Evolutionary conservation across 352 stramenopile species (phyloP), one percentile per base, ranked within the genome.

Genomic region (Aphanomyces euteiches): DNA sequence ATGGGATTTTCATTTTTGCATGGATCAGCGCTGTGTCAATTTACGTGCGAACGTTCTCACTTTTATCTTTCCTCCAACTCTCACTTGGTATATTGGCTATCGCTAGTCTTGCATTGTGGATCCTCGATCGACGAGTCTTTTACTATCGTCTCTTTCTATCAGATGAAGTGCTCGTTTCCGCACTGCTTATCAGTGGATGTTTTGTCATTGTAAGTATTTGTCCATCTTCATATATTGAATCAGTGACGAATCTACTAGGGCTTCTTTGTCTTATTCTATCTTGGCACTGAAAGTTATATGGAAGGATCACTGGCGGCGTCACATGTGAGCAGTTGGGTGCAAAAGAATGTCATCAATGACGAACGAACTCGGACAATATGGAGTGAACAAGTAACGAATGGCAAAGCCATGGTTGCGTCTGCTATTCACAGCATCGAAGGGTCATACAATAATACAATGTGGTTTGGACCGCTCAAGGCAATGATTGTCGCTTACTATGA

Each of bases 111-210:
- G 70, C 91, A 1, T 82, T 93, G 71, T 93, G 92, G 77, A 79
- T 93, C 21, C 69, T 93, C 28, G 85, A 95, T 64, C 87, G 84
- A 13, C 87, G 87, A 19, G 80, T 95, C 50, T 95, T 95, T 50
- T 93, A 93, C 76, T 95, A 95, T 59, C 87, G 87, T 3, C 90
- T 90, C 73, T 95, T 95, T 69, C 83, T 95, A 64, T 93, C 87
- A 37, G 87, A 95, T 66, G 86, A 95, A 74, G 86, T 93, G 66
- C 78, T 95, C 12, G 87, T 95, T 39, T 93, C 87, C 17, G 74
- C 72, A 47, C 60, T 92, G 48, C 75, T 95, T 47, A 92, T 95
- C 53, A 72, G 93, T 34, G 84, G 87, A 1, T 93, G 92, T 65
- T 95, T 93, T 73, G 83, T 83, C 13, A 92, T 87, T 47, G 87